A percentile compares a stretch with the other conserved stretches of the same genome.
Conservation (phyloP, 164 flowering plant species). For the Umbilicus rupestris region DNA sequence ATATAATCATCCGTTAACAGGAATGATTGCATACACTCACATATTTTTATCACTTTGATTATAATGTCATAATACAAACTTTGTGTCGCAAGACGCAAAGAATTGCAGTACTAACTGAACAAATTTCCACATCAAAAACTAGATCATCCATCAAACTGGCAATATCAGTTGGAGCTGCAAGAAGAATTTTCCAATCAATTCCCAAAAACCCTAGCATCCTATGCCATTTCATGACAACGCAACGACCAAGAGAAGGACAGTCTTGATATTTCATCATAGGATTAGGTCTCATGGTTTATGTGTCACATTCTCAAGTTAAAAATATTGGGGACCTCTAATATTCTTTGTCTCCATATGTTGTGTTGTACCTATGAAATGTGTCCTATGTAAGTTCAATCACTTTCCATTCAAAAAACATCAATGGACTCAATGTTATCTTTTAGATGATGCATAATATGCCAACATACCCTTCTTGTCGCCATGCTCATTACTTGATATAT, state of each 20-base stretch:
- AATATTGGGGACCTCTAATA: conserved; percentile 5
- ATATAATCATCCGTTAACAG: no score
- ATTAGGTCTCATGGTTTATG: background rate
- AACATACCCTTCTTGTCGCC: background rate
- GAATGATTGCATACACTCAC: no score
- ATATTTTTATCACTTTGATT: no score
- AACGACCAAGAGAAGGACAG: background rate
- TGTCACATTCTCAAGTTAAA: conserved; percentile 4
- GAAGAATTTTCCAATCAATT: background rate
- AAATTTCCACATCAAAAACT: background rate
- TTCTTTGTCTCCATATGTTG: conserved; percentile 5
- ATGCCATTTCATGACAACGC: background rate
- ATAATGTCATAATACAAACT: no score
- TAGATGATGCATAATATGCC: background rate
- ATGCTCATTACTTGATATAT: conserved; percentile 3
- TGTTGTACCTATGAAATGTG: conserved; percentile 6
- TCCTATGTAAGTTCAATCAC: conserved; percentile 2
- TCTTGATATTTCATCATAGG: background rate
- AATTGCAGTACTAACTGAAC: background rate
- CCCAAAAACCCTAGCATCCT: conserved; percentile 2
- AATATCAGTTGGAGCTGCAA: background rate
- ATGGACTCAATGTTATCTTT: conserved; percentile 1
- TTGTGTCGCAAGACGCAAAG: background rate
- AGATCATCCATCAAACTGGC: background rate
- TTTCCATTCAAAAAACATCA: background rate